These are phyloP conservation scores for Hordeum pubiflorum DNA, from an alignment of 202 grass and related monocot genomes.

Conservation along the genomic window DNA sequence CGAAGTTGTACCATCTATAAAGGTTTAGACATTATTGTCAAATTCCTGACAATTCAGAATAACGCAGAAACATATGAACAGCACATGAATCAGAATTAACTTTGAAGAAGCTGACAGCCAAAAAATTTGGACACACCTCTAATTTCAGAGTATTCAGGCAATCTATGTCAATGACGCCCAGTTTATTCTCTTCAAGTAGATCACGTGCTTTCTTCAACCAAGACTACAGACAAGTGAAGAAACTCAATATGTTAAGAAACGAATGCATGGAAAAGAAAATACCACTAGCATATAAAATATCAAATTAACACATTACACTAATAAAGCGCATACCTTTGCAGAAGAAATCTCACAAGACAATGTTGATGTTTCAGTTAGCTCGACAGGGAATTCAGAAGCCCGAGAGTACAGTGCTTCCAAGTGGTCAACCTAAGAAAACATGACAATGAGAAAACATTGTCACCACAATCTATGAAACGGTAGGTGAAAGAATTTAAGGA, in stretches of 20 bases:
- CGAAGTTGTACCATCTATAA: conserved; percentile 58
- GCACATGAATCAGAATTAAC: conserved; percentile 21
- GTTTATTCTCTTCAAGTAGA: conserved; percentile 48
- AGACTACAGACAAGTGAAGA: conserved; percentile 40
- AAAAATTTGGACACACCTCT: conserved; percentile 48
- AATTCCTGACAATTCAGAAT: neutral
- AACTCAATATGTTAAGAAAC: neutral
- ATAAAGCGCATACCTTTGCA: conserved; percentile 57
- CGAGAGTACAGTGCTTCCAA: conserved; percentile 59
- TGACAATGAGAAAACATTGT: conserved; percentile 18
- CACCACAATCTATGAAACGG: conserved; percentile 10
- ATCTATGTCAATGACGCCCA: conserved; percentile 42
- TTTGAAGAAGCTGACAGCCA: conserved; percentile 11
- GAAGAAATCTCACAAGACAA: conserved; percentile 58
- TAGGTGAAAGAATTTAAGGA: neutral
- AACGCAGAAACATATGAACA: conserved; percentile 22
- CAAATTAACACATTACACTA: conserved; percentile 4
- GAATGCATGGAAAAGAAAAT: neutral
- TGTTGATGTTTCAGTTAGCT: conserved; percentile 37
- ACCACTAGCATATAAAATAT: neutral
- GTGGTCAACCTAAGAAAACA: conserved; percentile 53
- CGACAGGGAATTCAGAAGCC: conserved; percentile 54
- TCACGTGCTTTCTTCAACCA: conserved; percentile 58
- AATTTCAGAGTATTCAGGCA: conserved; percentile 54
- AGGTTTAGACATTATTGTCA: conserved; percentile 32